Evolutionary conservation across 371 early-diverging fungal genomes (phyloP), one percentile per base, ranked within the genome.

Genomic region (Mucor plumbeus): DNA sequence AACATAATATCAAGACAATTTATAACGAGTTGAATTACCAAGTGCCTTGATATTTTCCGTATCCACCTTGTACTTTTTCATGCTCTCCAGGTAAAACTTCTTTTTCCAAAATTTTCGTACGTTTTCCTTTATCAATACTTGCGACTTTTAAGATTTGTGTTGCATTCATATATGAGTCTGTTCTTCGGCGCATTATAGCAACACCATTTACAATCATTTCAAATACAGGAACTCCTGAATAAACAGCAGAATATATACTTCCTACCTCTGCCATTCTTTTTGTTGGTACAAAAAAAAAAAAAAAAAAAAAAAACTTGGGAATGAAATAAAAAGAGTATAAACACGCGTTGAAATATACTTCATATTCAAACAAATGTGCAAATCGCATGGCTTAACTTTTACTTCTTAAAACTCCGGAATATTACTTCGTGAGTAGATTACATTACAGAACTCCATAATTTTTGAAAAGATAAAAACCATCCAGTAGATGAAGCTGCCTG

Each of bases 131-230:
- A 50, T 97, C 99, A 69, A 95, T 88, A 38, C 91, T 91, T 11
- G 97, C 99, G n/a, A 96, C 94, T 79, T 98, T 98, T 44, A 98
- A 88, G 55, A 98, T 94, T 81, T 98, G 99, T 0, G 99, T 98
- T 13, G 94, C 96, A 74, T 98, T 98, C 78, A 98, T 78, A 71
- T 87, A 97, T 14, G 94, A 92, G 81, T 97, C 97, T 17, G 83
- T 77, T 61, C 91, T 86, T 68, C 99, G 70, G 4, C 95, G 87
- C 99, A 98, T 98, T 14, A 97, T 92, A 5, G 95, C 94, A 33
- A 93, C 86, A 34, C 88, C 90, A 47, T 88, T 82, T 56, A 90
- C 88, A 74, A 94, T 84, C 88, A 92, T 90, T 76, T 96, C 95
- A 68, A 88, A 95, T 9, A 94, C 96, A 8, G 91, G 87, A 17